Base-by-base conservation (phyloP, 306 rosid species). In the Ormosia emarginata region DNA sequence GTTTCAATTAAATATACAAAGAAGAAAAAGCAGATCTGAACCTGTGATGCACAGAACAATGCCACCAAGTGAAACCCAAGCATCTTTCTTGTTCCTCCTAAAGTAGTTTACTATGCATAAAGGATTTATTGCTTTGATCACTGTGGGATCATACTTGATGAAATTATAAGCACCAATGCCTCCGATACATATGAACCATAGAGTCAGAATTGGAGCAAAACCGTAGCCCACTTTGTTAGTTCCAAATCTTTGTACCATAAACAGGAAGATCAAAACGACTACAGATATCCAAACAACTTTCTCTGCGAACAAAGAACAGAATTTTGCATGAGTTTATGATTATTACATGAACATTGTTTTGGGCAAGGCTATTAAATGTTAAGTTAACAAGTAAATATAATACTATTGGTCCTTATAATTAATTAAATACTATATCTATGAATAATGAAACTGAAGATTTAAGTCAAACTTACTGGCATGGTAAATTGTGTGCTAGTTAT, bases 41-140 rank as follows among this genome's bases (percentile, higher is more conserved):
- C 92, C 98, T 85, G 94, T 90, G 33, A 73, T 91, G 76, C 86
- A 53, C 7, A 94, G 81, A 3, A 91, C 95, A 62, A 84, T 52
- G 3, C 98, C 98, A 34, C 98, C 97, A 36, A 94, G 98, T 8
- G 98, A 94, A 67, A 94, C 83, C 98, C 97, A 94, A 78, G 93
- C 97, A 12, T 91, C 83, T 65, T 82, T 84, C 37, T 85, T 85
- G 84, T 94, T 94, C 83, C 94, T 92, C 5, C 8, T 39, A 43
- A 94, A 90, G 47, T 92, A 94, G 17, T 87, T 71, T 1, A 91
- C 40, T 1, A 94, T 89, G 86, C 89, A 89, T 6, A 33, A 67
- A 15, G 97, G 98, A 72, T 92, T 90, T 18, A 92, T 10, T n/a
- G 95, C 98, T 71, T 89, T 94, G 47, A 90, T 6, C 3, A 94